A percentile compares a stretch with the other conserved stretches of the same genome.
Conservation (phyloP, 352 stramenopile genomes). For the Phytophthora sp. region DNA sequence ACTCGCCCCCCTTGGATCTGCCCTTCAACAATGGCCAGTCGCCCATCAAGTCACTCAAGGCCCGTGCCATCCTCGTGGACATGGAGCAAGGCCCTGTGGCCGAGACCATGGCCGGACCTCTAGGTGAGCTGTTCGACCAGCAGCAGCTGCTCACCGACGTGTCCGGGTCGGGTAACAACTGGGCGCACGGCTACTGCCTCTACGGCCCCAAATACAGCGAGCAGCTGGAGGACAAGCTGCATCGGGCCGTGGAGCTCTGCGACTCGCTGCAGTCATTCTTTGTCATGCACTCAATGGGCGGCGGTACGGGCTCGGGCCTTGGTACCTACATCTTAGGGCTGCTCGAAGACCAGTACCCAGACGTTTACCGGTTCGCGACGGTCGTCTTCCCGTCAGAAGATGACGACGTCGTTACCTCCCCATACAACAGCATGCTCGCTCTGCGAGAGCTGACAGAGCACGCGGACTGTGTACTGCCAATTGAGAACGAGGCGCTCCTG, state of each 20-base stretch:
- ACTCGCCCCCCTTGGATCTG: slow-evolving; percentile 56
- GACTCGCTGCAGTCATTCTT: slow-evolving; percentile 94
- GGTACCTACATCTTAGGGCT: slow-evolving; percentile 90
- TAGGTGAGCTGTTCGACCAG: slow-evolving; percentile 91
- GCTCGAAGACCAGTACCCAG: slow-evolving; percentile 85
- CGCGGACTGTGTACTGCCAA: slow-evolving; percentile 90
- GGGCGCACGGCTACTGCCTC: slow-evolving; percentile 88
- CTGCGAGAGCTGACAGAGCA: slow-evolving; percentile 84
- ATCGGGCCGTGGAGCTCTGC: slow-evolving; percentile 80
- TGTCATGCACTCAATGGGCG: slow-evolving; percentile 92
- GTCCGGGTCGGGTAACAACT: slow-evolving; percentile 93
- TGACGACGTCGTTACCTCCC: slow-evolving; percentile 93
- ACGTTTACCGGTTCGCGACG: slow-evolving; percentile 85
- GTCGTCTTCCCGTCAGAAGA: slow-evolving; percentile 87
- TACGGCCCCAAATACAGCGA: slow-evolving; percentile 91
- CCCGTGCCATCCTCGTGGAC: slow-evolving; percentile 91
- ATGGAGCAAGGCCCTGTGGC: slow-evolving; percentile 92
- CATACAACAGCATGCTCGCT: slow-evolving; percentile 92
- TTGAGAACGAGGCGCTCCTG: slow-evolving; percentile 91
- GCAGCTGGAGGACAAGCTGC: slow-evolving; percentile 76
- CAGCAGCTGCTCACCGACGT: slow-evolving; percentile 90
- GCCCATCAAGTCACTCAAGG: slow-evolving; percentile 66
- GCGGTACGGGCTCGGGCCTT: slow-evolving; percentile 91
- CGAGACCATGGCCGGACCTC: slow-evolving; percentile 80
- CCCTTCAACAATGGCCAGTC: slow-evolving; percentile 46